A percentile compares a stretch with the other conserved stretches of the same genome.
Evolutionary conservation across 2,329 filamentous ascomycete genomes (phyloP).

Genomic region (Leptographium lundbergii): DNA sequence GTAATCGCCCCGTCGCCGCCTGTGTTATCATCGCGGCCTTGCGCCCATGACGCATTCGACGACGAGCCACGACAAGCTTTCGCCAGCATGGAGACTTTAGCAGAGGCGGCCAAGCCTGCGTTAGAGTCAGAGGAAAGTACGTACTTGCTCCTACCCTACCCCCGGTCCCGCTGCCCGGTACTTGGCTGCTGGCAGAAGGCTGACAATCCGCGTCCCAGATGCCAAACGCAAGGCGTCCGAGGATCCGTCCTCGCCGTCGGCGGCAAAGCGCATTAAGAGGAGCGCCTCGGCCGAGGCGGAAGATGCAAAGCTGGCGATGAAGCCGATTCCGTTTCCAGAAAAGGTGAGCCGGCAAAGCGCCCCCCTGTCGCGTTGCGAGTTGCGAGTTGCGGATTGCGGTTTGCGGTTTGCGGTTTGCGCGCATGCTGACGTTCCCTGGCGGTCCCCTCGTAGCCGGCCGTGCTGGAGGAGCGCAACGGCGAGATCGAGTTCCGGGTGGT

Average conservation of each 20-base stretch:
- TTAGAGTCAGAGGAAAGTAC: background rate
- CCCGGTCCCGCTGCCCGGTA: no score
- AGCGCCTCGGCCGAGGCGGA: slow-evolving; percentile 30
- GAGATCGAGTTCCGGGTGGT: slow-evolving; percentile 97
- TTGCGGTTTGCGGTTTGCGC: background rate
- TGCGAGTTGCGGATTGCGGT: no score
- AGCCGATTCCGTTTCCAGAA: slow-evolving; percentile 75
- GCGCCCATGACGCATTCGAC: background rate
- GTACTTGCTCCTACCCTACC: background rate
- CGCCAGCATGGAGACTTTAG: background rate
- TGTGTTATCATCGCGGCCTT: background rate
- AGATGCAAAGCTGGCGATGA: slow-evolving; percentile 29
- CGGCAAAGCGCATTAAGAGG: slow-evolving; percentile 53
- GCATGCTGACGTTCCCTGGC: background rate
- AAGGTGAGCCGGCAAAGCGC: slow-evolving; percentile 40
- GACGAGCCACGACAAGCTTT: background rate
- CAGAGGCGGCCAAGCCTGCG: background rate
- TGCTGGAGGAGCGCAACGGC: slow-evolving; percentile 83
- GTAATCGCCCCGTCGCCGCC: background rate
- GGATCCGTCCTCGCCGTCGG: slow-evolving; percentile 47
- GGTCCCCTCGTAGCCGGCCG: slow-evolving; percentile 45
- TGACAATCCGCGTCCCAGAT: slow-evolving; percentile 20
- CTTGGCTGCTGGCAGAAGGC: background rate
- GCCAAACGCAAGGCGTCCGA: slow-evolving; percentile 63
- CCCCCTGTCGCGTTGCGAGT: no score